Base-by-base conservation (phyloP, 352 stramenopile species). In the Phytophthora lateralis region DNA sequence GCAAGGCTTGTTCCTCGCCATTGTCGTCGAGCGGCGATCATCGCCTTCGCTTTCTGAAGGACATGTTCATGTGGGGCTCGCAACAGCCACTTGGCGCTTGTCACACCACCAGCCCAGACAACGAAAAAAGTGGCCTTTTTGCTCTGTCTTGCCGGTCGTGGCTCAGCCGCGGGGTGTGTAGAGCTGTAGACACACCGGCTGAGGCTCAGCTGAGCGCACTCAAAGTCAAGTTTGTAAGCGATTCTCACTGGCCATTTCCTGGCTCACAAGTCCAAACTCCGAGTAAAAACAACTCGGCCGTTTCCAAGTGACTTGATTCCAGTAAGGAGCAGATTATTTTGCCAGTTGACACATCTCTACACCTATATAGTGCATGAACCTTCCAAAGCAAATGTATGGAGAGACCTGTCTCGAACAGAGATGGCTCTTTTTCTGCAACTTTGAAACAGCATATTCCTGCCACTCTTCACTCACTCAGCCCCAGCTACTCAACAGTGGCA, bases 201-300 rank as follows among this genome's bases (percentile, higher is more conserved):
- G 21, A 24, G 21, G 21, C 21, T 24, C 21, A 24, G 21, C 21
- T 24, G 21, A 24, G 21, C 21, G 26, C 7, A 30, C 0, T 30
- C 4, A 30, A 30, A 42, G 35, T 56, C 43, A 42, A 55, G 47
- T 15, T 12, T 47, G n/a, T 20, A 51, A 52, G 61, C 48, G 55
- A 46, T 49, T 41, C 51, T 32, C 29, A 60, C 55, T 18, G 62
- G 55, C 39, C 62, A 44, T 38, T 60, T 52, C 64, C 62, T 48
- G 55, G 48, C 41, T 59, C 27, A 17, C 17, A 57, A 46, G 41
- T 44, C 43, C 50, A 50, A 39, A n/a, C 21, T 24, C 21, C 26
- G 26, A 30, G 26, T 30, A 1, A 6, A 54, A 21, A 49, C n/a
- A 58, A 52, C 55, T 42, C 27, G 8, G 34, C 26, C 35, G 55